Percentiles rank a stretch among this genome's conserved stretches.
phyloP scores from a whole-genome alignment of 768 basidiomycete genomes.

The Macrolepiota fuliginosa region DNA sequence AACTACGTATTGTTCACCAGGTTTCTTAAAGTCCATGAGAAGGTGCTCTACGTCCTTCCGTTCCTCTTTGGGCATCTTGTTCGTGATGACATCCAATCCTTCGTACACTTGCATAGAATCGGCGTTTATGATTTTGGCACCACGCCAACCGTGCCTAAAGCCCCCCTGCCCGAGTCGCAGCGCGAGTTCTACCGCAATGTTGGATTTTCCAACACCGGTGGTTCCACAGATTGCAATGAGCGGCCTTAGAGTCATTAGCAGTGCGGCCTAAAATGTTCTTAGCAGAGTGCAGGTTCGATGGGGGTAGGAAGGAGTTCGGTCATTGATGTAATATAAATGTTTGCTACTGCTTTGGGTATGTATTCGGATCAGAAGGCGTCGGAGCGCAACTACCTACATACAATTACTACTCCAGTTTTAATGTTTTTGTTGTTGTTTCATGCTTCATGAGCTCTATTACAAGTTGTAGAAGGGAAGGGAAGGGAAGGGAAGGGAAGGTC shows the following conservation, averaged over 20 bases:
- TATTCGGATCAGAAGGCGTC: not conserved
- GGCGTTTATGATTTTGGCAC: conserved; percentile 85
- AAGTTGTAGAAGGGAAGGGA: not conserved
- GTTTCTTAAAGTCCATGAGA: conserved; percentile 84
- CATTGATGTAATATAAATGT: not conserved
- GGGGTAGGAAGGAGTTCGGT: conserved; percentile 3
- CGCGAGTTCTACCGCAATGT: conserved; percentile 86
- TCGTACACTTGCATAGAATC: conserved; percentile 97
- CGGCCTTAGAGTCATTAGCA: conserved; percentile 49
- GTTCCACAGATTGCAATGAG: conserved; percentile 89
- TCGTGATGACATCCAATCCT: conserved; percentile 91
- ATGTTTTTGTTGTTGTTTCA: not conserved
- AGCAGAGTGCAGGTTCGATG: not conserved
- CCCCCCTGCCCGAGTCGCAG: conserved; percentile 42
- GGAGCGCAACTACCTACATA: not conserved
- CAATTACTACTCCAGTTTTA: not conserved
- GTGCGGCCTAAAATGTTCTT: not conserved
- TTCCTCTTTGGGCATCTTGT: conserved; percentile 82
- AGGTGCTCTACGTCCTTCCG: conserved; percentile 82
- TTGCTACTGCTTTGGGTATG: not conserved
- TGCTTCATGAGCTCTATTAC: conserved; percentile 1
- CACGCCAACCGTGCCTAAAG: conserved; percentile 43
- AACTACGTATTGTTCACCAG: conserved; percentile 84
- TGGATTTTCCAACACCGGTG: conserved; percentile 95
- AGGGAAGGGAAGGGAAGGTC: not conserved